Conservation (phyloP, 2,329 filamentous ascomycete genomes). For the Claviceps fusiformis region DNA sequence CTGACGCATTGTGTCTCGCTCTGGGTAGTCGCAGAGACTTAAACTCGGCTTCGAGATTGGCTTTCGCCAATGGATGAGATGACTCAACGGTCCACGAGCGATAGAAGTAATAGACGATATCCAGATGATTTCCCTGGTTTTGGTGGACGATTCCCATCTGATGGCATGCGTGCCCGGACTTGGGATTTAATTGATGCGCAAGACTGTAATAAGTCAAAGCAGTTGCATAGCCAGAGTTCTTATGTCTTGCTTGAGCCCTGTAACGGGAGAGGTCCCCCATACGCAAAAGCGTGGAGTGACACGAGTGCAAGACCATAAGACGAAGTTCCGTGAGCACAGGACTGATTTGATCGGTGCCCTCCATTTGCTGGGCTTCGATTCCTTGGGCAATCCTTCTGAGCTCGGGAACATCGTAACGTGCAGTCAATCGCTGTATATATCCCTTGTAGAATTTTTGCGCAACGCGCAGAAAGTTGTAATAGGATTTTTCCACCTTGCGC, state of each 20-base stretch:
- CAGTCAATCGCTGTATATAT: conserved; percentile 65
- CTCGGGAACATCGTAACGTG: conserved; percentile 40
- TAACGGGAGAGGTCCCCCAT: conserved; percentile 87
- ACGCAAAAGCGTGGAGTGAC: conserved; percentile 70
- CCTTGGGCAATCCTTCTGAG: conserved; percentile 29
- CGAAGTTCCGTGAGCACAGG: conserved; percentile 36
- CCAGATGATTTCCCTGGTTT: conserved; percentile 64
- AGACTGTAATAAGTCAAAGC: conserved; percentile 76
- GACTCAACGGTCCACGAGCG: conserved; percentile 62
- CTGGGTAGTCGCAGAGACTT: conserved; percentile 33
- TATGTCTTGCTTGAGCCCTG: conserved; percentile 58
- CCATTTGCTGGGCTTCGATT: conserved; percentile 29
- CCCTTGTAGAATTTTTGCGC: conserved; percentile 80
- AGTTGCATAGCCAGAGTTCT: conserved; percentile 62
- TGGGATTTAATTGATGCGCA: conserved; percentile 64
- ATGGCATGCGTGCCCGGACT: conserved; percentile 72
- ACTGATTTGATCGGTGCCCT: conserved; percentile 28
- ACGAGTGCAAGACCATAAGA: conserved; percentile 54
- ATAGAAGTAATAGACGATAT: conserved; percentile 81
- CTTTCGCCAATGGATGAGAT: conserved; percentile 59
- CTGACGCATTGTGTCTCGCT: conserved; percentile 26
- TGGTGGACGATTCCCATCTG: conserved; percentile 80
- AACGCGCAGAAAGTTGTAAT: conserved; percentile 72
- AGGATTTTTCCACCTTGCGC: conserved; percentile 70
- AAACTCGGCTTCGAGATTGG: conserved; percentile 72